Evolutionary conservation across 1,284 basidiomycete species (phyloP).

Genomic region (Ceratobasidium sp.): DNA sequence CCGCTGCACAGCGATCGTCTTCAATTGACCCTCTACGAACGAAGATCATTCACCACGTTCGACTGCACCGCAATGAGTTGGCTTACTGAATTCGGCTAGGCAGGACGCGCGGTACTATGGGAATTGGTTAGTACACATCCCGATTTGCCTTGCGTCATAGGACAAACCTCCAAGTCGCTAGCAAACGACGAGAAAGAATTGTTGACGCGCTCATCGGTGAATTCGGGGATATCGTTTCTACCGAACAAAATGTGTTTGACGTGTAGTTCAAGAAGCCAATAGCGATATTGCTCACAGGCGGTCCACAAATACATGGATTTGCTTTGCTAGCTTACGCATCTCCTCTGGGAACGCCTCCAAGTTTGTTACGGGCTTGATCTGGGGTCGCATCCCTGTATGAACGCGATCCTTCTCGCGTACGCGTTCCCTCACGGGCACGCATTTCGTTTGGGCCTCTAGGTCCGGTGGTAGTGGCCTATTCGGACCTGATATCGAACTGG

Average conservation of each 20-base stretch:
- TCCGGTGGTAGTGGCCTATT: background rate
- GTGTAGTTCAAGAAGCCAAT: background rate
- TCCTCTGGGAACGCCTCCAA: slow-evolving; percentile 17
- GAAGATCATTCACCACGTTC: background rate
- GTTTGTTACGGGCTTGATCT: slow-evolving; percentile 18
- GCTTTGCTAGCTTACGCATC: slow-evolving; percentile 17
- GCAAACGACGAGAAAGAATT: slow-evolving; percentile 73
- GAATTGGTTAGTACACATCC: background rate
- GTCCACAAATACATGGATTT: slow-evolving; percentile 24
- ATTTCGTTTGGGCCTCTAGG: background rate
- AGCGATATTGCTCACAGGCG: slow-evolving; percentile 28
- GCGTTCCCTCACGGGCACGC: background rate
- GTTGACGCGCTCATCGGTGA: slow-evolving; percentile 71
- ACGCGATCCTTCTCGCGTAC: slow-evolving; percentile 22
- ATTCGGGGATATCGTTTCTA: slow-evolving; percentile 55
- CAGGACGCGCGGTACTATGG: slow-evolving; percentile 77
- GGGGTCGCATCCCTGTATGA: slow-evolving; percentile 38
- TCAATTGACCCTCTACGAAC: slow-evolving; percentile 58
- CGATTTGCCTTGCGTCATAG: too few species aligned
- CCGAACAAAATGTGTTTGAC: background rate
- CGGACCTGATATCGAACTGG: too few species aligned
- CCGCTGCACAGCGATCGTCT: slow-evolving; percentile 67
- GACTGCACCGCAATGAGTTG: background rate
- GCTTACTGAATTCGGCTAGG: slow-evolving; percentile 65
- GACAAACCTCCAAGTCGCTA: slow-evolving; percentile 66